Percentiles rank a stretch among this genome's conserved stretches.
Conservation (phyloP, 2,329 filamentous ascomycete genomes). For the Corinectria fuckeliana region DNA sequence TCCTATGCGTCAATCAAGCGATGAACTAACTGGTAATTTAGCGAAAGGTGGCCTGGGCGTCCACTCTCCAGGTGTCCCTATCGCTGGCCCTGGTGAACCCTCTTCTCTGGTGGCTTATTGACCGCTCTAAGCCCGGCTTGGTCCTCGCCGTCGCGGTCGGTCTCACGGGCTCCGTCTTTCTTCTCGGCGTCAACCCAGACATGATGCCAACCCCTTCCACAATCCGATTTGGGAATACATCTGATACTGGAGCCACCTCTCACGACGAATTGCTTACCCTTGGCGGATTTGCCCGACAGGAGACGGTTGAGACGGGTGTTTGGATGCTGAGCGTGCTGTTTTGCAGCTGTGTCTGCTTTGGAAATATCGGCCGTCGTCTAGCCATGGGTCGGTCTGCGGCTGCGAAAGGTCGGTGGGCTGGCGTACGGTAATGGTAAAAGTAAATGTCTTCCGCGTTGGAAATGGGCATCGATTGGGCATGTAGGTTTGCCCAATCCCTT, state of each 20-base stretch:
- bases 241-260: slow-evolving; percentile 16
- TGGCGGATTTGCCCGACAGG: slow-evolving; percentile 64
- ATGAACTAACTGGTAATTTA: slow-evolving; percentile 46
- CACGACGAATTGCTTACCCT: slow-evolving; percentile 35
- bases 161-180: slow-evolving; percentile 72
- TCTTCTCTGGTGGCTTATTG: slow-evolving; percentile 94
- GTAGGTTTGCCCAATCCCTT: neutral
- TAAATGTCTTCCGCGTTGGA: neutral
- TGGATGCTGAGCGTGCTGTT: slow-evolving; percentile 96
- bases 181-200: slow-evolving; percentile 78
- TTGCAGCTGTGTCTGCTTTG: slow-evolving; percentile 94
- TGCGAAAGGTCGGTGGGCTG: slow-evolving; percentile 54
- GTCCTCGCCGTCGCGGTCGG: slow-evolving; percentile 78
- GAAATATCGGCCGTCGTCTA: slow-evolving; percentile 87
- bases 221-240: slow-evolving; percentile 35
- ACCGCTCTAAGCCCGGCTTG: slow-evolving; percentile 86
- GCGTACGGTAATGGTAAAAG: slow-evolving; percentile 42
- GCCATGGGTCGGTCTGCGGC: slow-evolving; percentile 58
- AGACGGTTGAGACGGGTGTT: slow-evolving; percentile 74
- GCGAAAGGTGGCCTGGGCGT: slow-evolving; percentile 92
- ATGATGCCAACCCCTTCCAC: slow-evolving; percentile 73
- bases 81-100: slow-evolving; percentile 92
- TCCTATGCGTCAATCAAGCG: neutral
- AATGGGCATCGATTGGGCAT: neutral
- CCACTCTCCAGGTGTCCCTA: slow-evolving; percentile 89